Conservation (phyloP, 2,329 filamentous ascomycete species). For the Onygenales sp. region DNA sequence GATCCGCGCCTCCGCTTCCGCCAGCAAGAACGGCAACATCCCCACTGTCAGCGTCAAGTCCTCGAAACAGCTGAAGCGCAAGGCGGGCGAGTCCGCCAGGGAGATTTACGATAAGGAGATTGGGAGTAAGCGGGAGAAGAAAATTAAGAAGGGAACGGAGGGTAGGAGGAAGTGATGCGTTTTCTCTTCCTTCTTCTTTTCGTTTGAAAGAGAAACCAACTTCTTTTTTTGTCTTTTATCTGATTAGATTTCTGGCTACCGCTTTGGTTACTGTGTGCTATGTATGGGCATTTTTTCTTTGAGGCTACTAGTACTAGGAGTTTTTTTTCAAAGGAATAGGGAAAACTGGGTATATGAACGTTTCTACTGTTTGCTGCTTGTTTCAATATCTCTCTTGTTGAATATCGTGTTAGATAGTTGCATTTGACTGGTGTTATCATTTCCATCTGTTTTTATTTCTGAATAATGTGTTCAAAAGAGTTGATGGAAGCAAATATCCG, state of each 20-base stretch:
- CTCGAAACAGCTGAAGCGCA: constrained; percentile 61
- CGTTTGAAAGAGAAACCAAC: not conserved
- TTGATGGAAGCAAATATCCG: too few relatives aligned
- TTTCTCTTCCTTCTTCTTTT: not conserved
- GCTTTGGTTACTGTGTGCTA: not conserved
- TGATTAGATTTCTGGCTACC: not conserved
- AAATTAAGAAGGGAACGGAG: constrained; percentile 36
- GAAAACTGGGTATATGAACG: not conserved
- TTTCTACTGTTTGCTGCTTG: not conserved
- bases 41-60: constrained; percentile 67
- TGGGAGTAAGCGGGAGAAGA: constrained; percentile 34
- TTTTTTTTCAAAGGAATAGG: not conserved
- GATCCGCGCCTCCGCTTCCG: constrained; percentile 48
- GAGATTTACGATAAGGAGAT: constrained; percentile 38
- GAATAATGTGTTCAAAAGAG: too few relatives aligned
- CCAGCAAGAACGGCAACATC: constrained; percentile 42
- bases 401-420: not conserved
- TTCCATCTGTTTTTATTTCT: not conserved
- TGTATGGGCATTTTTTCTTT: not conserved
- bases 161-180: constrained; percentile 18
- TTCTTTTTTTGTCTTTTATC: not conserved
- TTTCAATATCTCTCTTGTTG: not conserved
- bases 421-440: constrained; percentile 3
- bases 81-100: constrained; percentile 50
- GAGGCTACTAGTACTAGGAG: not conserved